Percentiles rank a stretch among this genome's conserved stretches.
Evolutionary conservation across 768 basidiomycete species (phyloP).

Genomic region (Rhodosporidiobolus odoratus): DNA sequence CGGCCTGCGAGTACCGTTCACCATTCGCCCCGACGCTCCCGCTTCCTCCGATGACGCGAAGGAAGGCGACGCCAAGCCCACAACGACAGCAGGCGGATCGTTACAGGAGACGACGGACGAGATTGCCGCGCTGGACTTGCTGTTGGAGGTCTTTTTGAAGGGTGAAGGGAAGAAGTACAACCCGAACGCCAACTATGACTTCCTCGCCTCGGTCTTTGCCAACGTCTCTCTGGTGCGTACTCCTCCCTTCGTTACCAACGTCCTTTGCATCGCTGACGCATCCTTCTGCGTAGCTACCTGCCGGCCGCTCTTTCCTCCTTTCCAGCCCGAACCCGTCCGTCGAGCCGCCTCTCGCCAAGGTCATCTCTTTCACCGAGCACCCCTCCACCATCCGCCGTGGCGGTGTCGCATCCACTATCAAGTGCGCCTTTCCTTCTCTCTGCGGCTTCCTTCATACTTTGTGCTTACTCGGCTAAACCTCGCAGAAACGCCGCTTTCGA

Average conservation of each 20-base stretch:
- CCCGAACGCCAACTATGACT: slow-evolving; percentile 66
- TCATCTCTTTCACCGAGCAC: slow-evolving; percentile 85
- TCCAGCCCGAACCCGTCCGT: slow-evolving; percentile 47
- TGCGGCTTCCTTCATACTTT: background rate
- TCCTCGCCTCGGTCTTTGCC: slow-evolving; percentile 88
- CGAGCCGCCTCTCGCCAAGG: slow-evolving; percentile 65
- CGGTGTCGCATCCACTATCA: slow-evolving; percentile 79
- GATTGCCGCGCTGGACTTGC: slow-evolving; percentile 65
- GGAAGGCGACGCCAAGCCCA: background rate
- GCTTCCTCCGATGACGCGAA: slow-evolving; percentile 32
- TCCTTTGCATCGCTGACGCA: slow-evolving; percentile 3
- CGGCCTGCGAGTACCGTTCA: slow-evolving; percentile 61
- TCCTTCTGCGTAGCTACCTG: slow-evolving; percentile 55
- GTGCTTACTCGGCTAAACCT: slow-evolving; percentile 22
- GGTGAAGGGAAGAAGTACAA: slow-evolving; percentile 59
- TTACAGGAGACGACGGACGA: slow-evolving; percentile 50
- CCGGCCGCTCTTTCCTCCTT: slow-evolving; percentile 73
- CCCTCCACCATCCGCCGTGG: slow-evolving; percentile 76
- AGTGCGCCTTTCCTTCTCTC: slow-evolving; percentile 52
- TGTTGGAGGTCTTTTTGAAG: slow-evolving; percentile 84
- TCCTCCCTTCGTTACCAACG: background rate
- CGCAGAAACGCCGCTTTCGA: slow-evolving; percentile 74
- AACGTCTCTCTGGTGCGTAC: slow-evolving; percentile 71
- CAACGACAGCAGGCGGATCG: background rate
- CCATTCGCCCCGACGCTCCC: slow-evolving; percentile 40